phyloP scores from a whole-genome alignment of 1,139 yeast species.

The Pichia sp. region DNA sequence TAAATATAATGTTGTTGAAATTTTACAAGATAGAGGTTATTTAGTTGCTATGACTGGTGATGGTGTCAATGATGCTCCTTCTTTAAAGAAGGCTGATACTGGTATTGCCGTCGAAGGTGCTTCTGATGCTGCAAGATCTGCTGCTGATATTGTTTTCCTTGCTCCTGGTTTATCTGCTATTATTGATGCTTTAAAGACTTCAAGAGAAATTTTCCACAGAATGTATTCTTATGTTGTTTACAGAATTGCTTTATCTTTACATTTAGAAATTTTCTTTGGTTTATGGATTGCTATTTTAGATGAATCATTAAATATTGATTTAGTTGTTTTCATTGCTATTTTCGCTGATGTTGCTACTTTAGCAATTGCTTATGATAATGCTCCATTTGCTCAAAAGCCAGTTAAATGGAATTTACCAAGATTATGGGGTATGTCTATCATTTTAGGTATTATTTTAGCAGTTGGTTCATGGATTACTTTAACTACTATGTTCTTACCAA shows the following conservation, averaged over 20 bases:
- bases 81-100: constrained; percentile 92
- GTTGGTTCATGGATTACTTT: constrained; percentile 88
- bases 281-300: constrained; percentile 91
- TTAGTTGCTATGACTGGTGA: constrained; percentile 98
- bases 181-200: constrained; percentile 88
- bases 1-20: constrained; percentile 87
- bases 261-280: constrained; percentile 88
- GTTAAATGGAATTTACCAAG: constrained; percentile 98
- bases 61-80: constrained; percentile 96
- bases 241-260: constrained; percentile 91
- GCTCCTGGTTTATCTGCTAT: constrained; percentile 96
- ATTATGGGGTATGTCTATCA: constrained; percentile 92
- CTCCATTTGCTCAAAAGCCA: constrained; percentile 95
- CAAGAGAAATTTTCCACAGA: constrained; percentile 97
- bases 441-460: constrained; percentile 77
- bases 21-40: constrained; percentile 86
- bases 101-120: constrained; percentile 98
- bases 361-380: constrained; percentile 94
- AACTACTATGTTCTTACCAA: constrained; percentile 80
- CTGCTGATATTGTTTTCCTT: constrained; percentile 93
- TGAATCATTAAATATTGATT: constrained; percentile 73
- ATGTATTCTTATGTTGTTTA: constrained; percentile 94
- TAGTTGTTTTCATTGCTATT: constrained; percentile 89
- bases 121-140: constrained; percentile 93
- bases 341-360: constrained; percentile 94